Conservation (phyloP, 768 basidiomycete species). For the Pulveroboletus sp. region DNA sequence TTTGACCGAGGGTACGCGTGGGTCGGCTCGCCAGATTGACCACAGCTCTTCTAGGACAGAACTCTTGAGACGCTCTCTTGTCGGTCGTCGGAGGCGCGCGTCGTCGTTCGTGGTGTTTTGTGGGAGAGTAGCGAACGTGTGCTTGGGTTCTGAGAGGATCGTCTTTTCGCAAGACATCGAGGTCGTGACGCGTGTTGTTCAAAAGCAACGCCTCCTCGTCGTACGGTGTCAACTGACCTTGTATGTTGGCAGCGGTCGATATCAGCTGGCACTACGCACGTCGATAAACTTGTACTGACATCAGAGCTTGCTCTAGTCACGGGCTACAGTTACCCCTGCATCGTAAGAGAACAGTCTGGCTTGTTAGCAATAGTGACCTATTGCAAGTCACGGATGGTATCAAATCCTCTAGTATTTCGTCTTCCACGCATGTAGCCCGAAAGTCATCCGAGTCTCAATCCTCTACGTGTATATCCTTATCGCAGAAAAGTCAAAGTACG, state of each 20-base stretch:
- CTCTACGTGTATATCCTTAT: slow-evolving; percentile 46
- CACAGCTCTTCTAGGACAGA: slow-evolving; percentile 23
- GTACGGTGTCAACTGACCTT: slow-evolving; percentile 11
- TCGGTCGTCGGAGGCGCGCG: slow-evolving; percentile 1
- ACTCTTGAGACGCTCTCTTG: slow-evolving; percentile 10
- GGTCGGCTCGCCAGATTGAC: slow-evolving; percentile 27
- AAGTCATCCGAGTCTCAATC: not conserved
- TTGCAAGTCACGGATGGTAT: slow-evolving; percentile 5
- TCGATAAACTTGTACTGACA: not conserved
- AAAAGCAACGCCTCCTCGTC: not conserved
- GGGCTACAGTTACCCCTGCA: not conserved
- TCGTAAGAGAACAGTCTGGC: not conserved
- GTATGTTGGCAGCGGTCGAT: not conserved
- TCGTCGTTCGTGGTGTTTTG: not conserved
- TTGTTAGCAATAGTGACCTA: not conserved
- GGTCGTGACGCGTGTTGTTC: not conserved
- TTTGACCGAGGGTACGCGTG: slow-evolving; percentile 25
- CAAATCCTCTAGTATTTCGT: slow-evolving; percentile 4
- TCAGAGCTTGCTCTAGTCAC: not conserved
- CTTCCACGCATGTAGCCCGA: not conserved
- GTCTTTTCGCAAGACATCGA: slow-evolving; percentile 12
- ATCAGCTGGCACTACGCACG: not conserved
- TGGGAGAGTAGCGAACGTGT: not conserved
- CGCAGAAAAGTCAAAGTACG: slow-evolving; percentile 68
- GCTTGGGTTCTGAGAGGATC: not conserved